Percentiles rank a stretch among this genome's conserved stretches.
Conservation (phyloP, 73 alveolate genomes). For the Tetrahymena malaccensis region DNA sequence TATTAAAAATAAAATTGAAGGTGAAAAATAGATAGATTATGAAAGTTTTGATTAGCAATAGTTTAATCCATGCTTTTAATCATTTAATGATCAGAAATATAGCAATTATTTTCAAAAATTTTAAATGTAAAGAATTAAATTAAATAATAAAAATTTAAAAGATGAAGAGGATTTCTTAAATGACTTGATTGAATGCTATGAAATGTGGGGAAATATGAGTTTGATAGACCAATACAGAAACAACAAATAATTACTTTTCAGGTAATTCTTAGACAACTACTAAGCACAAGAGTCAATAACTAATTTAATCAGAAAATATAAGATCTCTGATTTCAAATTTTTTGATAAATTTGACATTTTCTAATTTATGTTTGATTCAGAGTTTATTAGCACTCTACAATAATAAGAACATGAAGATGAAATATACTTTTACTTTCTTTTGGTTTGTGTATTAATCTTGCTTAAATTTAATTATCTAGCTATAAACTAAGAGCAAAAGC, state of each 20-base stretch:
- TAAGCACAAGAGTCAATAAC: background rate
- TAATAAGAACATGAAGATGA: background rate
- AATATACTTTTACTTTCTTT: background rate
- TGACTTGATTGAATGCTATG: background rate
- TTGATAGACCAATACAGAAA: background rate
- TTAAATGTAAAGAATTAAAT: no score
- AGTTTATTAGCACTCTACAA: background rate
- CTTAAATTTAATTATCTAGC: background rate
- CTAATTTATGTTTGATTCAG: background rate
- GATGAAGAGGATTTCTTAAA: background rate
- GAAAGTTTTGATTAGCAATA: background rate
- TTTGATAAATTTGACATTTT: background rate
- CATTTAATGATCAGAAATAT: no score
- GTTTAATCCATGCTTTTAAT: no score
- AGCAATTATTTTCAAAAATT: background rate
- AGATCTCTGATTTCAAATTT: background rate
- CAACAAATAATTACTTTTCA: background rate
- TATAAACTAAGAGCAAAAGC: background rate
- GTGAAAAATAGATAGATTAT: background rate
- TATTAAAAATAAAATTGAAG: background rate
- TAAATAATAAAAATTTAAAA: no score
- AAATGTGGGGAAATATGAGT: background rate
- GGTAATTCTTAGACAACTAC: background rate
- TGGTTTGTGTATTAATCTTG: background rate
- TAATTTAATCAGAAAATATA: background rate